phyloP scores from a whole-genome alignment of 2,329 filamentous ascomycete genomes.

The Calonectria montana region DNA sequence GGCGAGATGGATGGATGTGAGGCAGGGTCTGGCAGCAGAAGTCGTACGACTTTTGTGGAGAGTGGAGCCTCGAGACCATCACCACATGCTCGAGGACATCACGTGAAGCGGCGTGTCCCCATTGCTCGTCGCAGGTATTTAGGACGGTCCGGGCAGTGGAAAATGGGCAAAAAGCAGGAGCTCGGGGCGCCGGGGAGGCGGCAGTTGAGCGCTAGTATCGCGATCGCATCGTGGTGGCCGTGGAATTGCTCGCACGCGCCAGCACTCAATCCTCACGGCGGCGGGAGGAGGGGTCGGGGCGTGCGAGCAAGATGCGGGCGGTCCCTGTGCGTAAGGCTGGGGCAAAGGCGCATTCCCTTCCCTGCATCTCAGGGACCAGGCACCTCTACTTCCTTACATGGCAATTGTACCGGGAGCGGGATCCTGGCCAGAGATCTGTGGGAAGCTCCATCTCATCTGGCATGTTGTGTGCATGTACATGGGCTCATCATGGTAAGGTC shows the following conservation, averaged over 20 bases:
- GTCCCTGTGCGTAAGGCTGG: slow-evolving; percentile 17
- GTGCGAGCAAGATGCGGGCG: slow-evolving; percentile 9
- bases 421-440: neutral
- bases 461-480: neutral
- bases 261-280: neutral
- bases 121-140: neutral
- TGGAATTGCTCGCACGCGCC: neutral
- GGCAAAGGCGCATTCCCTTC: slow-evolving; percentile 17
- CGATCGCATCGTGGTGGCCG: neutral
- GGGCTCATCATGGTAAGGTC: neutral
- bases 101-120: neutral
- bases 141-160: neutral
- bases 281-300: slow-evolving; percentile 8
- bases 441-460: neutral
- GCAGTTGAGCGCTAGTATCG: neutral
- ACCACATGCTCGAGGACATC: slow-evolving; percentile 1
- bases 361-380: slow-evolving; percentile 21
- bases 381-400: slow-evolving; percentile 8
- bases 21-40: slow-evolving; percentile 9
- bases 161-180: neutral
- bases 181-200: neutral
- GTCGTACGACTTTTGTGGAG: slow-evolving; percentile 19
- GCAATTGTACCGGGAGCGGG: neutral
- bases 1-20: neutral
- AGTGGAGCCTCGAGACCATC: slow-evolving; percentile 17